Base-by-base conservation (phyloP, 1,284 basidiomycete species). In the Cronartium ribicola region DNA sequence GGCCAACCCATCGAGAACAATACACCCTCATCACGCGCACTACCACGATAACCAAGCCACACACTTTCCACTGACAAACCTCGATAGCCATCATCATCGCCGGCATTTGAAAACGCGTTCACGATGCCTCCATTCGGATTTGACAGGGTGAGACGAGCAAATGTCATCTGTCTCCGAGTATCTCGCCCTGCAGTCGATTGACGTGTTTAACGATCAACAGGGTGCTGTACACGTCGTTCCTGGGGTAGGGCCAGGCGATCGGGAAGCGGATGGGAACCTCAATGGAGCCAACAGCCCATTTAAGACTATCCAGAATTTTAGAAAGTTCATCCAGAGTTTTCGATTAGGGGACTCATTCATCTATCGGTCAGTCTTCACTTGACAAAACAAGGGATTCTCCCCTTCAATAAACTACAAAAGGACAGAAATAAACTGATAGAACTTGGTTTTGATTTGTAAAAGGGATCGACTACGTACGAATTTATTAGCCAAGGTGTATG, bases 401-500 rank as follows among this genome's bases (percentile, higher is more conserved):
- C 17, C 17, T 14, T 20, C 40, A 22, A 29, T 20, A 37, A 7
- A 14, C 22, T 48, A 7, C 17, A 40, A 14, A 8, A 43, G 48
- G 11, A 22, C 6, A n/a, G 4, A 51, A 37, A 36, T 3, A 5
- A 41, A 43, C 48, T 29, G 41, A 37, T 1, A 36, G 46, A 17
- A 17, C 22, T 48, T 48, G 5, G 40, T 66, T 22, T 43, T 75
- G 39, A 11, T 10, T 36, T 41, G 76, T 40, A 77, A 75, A 77
- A 94, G 93, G 79, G 95, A 98, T 80, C 90, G 91, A 76, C 85
- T 98, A 59, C 87, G 94, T 22, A 91, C 89, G 62, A 96, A 94
- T 79, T 83, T 98, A 48, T 85, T 98, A 14, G 83, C 96, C 75
- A 94, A 94, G 81, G 91, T 94, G 77, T 89, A 94, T 79, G 87